These are phyloP conservation scores for Holtermannia corniformis DNA, from an alignment of 768 basidiomycete species.

Conservation along the genomic window DNA sequence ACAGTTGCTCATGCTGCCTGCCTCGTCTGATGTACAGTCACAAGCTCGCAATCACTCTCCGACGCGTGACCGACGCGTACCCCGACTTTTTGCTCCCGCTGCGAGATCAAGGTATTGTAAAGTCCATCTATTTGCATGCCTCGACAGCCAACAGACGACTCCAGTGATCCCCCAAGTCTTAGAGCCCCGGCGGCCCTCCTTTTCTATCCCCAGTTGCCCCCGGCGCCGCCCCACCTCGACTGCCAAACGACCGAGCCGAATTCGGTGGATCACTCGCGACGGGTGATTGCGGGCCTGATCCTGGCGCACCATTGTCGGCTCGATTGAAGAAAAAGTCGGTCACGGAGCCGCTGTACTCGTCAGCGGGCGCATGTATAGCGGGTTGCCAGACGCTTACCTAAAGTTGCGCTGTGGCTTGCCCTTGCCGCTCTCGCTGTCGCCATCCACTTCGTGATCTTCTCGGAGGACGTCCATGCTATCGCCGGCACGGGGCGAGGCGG, in stretches of 20 bases:
- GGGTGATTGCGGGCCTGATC: neutral
- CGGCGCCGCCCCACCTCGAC: too few species aligned
- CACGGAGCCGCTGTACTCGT: constrained; percentile 31
- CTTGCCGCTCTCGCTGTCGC: constrained; percentile 39
- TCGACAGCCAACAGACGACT: too few species aligned
- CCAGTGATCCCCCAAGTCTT: too few species aligned
- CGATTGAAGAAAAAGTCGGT: constrained; percentile 41
- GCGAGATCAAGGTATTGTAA: too few species aligned
- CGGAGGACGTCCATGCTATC: constrained; percentile 21
- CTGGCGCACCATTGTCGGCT: constrained; percentile 12
- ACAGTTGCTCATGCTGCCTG: neutral
- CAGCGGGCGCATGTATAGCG: neutral
- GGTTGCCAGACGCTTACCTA: constrained; percentile 22
- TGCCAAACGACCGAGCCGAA: too few species aligned
- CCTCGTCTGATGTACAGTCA: too few species aligned
- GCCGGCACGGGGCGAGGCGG: constrained; percentile 22
- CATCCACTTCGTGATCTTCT: constrained; percentile 22
- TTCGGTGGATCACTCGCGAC: neutral
- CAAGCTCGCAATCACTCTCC: too few species aligned
- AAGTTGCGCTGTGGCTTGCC: constrained; percentile 35
- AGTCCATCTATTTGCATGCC: too few species aligned
- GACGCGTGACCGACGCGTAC: too few species aligned
- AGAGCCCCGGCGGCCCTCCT: too few species aligned
- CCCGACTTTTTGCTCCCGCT: too few species aligned
- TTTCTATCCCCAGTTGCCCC: too few species aligned